A percentile compares a stretch with the other conserved stretches of the same genome.
Evolutionary conservation across 805 yeast genomes (phyloP).

Genomic region (Candida koratica): DNA sequence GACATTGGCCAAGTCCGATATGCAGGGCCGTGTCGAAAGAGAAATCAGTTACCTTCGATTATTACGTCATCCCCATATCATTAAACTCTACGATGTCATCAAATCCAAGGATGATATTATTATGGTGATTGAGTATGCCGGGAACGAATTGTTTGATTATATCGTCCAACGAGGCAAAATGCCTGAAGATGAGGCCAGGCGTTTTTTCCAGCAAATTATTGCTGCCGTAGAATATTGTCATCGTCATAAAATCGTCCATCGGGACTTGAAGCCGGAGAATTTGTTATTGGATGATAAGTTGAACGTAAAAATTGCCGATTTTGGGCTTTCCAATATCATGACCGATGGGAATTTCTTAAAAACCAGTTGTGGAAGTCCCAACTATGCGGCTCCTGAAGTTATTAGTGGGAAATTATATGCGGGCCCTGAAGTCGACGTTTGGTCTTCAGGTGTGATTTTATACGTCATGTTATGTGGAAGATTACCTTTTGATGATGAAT

Average conservation of each 20-base stretch:
- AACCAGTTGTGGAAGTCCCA: slow-evolving; percentile 95
- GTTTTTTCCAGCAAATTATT: slow-evolving; percentile 93
- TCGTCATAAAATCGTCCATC: slow-evolving; percentile 91
- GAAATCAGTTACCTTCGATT: slow-evolving; percentile 87
- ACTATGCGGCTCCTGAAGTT: slow-evolving; percentile 97
- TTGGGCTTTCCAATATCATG: slow-evolving; percentile 92
- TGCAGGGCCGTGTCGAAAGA: slow-evolving; percentile 95
- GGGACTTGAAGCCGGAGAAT: slow-evolving; percentile 96
- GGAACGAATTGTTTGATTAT: slow-evolving; percentile 93
- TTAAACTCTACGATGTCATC: slow-evolving; percentile 91
- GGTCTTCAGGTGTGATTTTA: slow-evolving; percentile 95
- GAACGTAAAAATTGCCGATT: slow-evolving; percentile 94
- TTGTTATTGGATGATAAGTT: slow-evolving; percentile 81
- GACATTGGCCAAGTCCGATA: slow-evolving; percentile 88
- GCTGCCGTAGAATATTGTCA: slow-evolving; percentile 97
- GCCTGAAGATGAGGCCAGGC: slow-evolving; percentile 86
- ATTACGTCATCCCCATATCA: slow-evolving; percentile 92
- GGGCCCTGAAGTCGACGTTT: slow-evolving; percentile 97
- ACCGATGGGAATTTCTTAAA: slow-evolving; percentile 95
- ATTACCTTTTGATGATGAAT: slow-evolving; percentile 93
- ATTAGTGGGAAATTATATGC: slow-evolving; percentile 92
- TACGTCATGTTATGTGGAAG: slow-evolving; percentile 96
- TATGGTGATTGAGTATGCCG: slow-evolving; percentile 96
- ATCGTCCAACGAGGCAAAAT: slow-evolving; percentile 91
- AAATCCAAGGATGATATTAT: slow-evolving; percentile 93